Conservation (phyloP, 2,329 filamentous ascomycete genomes). For the Eutypa lata region DNA sequence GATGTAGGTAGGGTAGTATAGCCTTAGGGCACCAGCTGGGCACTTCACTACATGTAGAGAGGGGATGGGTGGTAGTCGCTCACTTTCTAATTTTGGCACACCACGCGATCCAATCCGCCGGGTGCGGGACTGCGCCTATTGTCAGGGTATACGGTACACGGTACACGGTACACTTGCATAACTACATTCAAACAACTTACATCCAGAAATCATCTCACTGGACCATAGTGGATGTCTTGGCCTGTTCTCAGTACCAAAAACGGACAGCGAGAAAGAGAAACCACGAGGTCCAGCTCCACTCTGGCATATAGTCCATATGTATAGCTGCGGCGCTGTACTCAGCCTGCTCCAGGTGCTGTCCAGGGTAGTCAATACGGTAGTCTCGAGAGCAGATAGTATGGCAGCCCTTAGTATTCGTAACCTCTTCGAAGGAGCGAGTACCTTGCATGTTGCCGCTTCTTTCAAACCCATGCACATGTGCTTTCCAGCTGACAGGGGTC, state of each 20-base stretch:
- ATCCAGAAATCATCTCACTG: too few relatives aligned
- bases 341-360: background rate
- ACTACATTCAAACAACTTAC: too few relatives aligned
- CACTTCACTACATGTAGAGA: too few relatives aligned
- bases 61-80: too few relatives aligned
- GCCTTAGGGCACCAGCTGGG: too few relatives aligned
- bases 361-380: background rate
- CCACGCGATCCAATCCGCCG: constrained; percentile 1
- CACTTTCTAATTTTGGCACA: background rate
- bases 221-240: too few relatives aligned
- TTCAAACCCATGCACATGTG: background rate
- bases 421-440: background rate
- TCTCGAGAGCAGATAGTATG: too few relatives aligned
- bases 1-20: too few relatives aligned
- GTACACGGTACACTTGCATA: background rate
- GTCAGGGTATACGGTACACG: background rate
- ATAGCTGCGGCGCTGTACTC: background rate
- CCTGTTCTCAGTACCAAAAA: background rate
- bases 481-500: background rate
- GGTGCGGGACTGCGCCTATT: background rate
- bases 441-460: background rate
- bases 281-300: background rate
- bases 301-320: background rate
- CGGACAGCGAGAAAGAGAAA: background rate
- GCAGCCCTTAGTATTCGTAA: background rate